Conservation (phyloP, 208 protist species). For the Trypanosoma mega region DNA sequence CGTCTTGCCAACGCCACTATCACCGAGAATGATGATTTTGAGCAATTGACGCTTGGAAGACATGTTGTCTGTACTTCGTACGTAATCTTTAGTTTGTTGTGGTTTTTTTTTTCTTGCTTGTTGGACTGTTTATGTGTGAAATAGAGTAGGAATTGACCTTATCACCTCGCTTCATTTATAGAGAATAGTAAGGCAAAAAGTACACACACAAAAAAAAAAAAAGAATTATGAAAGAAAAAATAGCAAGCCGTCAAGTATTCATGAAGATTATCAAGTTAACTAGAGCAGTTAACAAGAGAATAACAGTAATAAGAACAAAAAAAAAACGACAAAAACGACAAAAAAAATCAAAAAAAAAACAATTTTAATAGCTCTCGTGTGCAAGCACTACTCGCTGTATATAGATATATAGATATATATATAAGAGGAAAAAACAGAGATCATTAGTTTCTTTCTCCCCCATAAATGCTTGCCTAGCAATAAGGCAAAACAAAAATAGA, state of each 20-base stretch:
- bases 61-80: constrained; percentile 13
- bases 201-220: constrained; percentile 10
- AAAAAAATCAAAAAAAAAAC: neutral
- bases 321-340: too few relatives aligned
- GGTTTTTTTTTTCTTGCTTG: constrained; percentile 9
- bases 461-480: neutral
- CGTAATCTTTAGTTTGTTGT: constrained; percentile 13
- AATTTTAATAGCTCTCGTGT: neutral
- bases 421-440: constrained; percentile 3
- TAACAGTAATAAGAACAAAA: constrained; percentile 11
- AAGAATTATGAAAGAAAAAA: constrained; percentile 9
- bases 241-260: neutral
- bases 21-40: constrained; percentile 94
- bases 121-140: too few relatives aligned
- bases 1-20: constrained; percentile 92
- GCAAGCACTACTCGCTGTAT: neutral
- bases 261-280: neutral
- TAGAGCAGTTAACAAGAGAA: neutral
- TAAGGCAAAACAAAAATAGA: neutral
- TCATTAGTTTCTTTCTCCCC: too few relatives aligned
- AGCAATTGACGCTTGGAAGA: constrained; percentile 84
- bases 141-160: too few relatives aligned
- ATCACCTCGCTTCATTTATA: too few relatives aligned
- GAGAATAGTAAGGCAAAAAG: too few relatives aligned
- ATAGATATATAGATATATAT: constrained; percentile 11